phyloP scores from a whole-genome alignment of 495 filamentous ascomycete species.

The Penicillium verhagenii region DNA sequence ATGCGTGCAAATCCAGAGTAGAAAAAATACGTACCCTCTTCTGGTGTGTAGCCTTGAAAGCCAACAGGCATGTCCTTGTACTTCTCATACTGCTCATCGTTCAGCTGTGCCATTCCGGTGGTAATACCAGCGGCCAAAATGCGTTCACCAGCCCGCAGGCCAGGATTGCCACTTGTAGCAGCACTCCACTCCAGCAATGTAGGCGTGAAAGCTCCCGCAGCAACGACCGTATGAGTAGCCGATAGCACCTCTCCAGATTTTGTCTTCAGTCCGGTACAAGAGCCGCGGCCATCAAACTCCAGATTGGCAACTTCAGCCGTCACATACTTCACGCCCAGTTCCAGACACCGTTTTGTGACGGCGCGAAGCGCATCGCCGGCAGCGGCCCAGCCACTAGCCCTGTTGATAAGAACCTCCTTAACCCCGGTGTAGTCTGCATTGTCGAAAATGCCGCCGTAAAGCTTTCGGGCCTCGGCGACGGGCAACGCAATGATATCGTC shows the following conservation, averaged over 20 bases:
- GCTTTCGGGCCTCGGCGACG: slow-evolving; percentile 41
- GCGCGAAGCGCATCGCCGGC: slow-evolving; percentile 51
- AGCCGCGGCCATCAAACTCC: slow-evolving; percentile 38
- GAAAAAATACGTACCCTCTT: slow-evolving; percentile 23
- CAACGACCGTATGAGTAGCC: slow-evolving; percentile 51
- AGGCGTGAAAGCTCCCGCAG: slow-evolving; percentile 58
- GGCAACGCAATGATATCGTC: slow-evolving; percentile 38
- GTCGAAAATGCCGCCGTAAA: slow-evolving; percentile 52
- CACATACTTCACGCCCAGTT: slow-evolving; percentile 53
- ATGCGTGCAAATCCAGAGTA: not conserved
- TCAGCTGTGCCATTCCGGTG: slow-evolving; percentile 42
- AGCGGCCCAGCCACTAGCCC: slow-evolving; percentile 60
- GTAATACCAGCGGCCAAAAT: slow-evolving; percentile 58
- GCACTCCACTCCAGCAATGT: slow-evolving; percentile 57
- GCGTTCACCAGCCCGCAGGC: slow-evolving; percentile 49
- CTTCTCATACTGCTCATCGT: slow-evolving; percentile 27
- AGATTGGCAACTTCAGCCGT: slow-evolving; percentile 44
- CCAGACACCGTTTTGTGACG: slow-evolving; percentile 44
- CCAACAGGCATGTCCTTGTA: slow-evolving; percentile 37
- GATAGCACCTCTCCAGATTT: slow-evolving; percentile 35
- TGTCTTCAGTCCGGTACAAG: slow-evolving; percentile 49
- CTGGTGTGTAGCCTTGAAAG: slow-evolving; percentile 35
- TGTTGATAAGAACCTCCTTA: slow-evolving; percentile 50
- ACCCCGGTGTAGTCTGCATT: slow-evolving; percentile 53
- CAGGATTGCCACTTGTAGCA: slow-evolving; percentile 36